Conservation (phyloP, 148 eudicot species). For the Tetragonia tetragonoides region DNA sequence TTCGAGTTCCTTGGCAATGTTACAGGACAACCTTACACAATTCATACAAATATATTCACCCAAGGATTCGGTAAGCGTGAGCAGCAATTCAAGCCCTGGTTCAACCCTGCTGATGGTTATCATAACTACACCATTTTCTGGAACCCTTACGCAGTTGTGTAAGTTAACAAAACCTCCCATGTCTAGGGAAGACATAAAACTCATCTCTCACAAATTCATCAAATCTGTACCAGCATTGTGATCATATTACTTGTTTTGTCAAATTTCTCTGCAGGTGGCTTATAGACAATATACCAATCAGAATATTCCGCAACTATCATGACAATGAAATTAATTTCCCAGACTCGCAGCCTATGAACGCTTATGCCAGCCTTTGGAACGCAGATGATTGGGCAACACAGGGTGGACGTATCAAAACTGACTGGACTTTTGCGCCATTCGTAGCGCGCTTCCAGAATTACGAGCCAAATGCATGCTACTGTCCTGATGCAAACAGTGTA, state of each 20-base stretch:
- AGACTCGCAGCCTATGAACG: conserved; percentile 47
- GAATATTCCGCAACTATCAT: conserved; percentile 60
- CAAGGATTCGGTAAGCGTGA: conserved; percentile 62
- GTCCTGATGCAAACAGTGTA: not conserved
- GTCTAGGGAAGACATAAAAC: too few relatives aligned
- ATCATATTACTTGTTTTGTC: too few relatives aligned
- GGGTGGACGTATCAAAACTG: conserved; percentile 53
- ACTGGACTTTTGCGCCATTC: conserved; percentile 64
- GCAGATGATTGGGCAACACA: conserved; percentile 79
- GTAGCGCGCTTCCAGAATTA: not conserved
- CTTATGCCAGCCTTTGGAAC: conserved; percentile 60
- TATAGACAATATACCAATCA: conserved; percentile 48
- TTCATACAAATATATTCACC: conserved; percentile 69
- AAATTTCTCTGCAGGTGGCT: conserved; percentile 49
- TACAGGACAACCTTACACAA: conserved; percentile 56
- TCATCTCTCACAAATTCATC: too few relatives aligned
- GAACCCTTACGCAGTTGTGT: conserved; percentile 56
- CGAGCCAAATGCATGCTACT: not conserved
- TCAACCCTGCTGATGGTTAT: conserved; percentile 60
- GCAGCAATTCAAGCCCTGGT: conserved; percentile 72
- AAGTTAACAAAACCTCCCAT: conserved; percentile 23
- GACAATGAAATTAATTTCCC: conserved; percentile 48
- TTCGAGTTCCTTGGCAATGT: conserved; percentile 83
- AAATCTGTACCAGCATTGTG: too few relatives aligned
- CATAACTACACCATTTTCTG: conserved; percentile 74